Evolutionary conservation across 2,329 filamentous ascomycete genomes (phyloP), one percentile per base, ranked within the genome.

Genomic region (Colletotrichum sidae): DNA sequence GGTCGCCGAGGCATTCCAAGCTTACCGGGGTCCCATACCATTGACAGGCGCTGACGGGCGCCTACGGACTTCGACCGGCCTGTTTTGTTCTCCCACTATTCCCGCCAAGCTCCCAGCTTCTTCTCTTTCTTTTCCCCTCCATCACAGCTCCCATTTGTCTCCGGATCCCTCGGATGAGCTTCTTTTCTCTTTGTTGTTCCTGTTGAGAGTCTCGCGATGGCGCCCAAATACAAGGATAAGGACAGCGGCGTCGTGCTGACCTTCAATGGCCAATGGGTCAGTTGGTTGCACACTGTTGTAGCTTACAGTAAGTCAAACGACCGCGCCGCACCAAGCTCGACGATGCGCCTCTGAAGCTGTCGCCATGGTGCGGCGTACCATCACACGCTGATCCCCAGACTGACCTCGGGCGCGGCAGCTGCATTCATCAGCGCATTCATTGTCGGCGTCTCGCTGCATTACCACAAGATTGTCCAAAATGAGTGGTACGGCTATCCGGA

Each of bases 381-480:
- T 25, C 4, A 25, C 25, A 25, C 25, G 25, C 25, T 25, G 3
- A 25, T 25, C 25, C 25, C 25, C 25, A 25, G 47, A 60, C 9
- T 54, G 47, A 65, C 47, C 63, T 25, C 10, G 12, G 42, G 8
- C 41, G 15, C 42, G n/a, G 45, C 71, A 93, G 91, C 86, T 73
- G 94, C 95, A 62, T 98, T 98, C 75, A 69, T 97, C 69, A 93
- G 93, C 75, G 95, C 95, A 65, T 84, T 98, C 70, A 77, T 95
- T 60, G 89, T 97, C 67, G 95, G 95, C 70, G 83, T 90, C 60
- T 86, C 84, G 60, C 86, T 99, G 53, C 96, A 99, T 80, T 98
- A 96, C 81, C 88, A 92, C 75, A 99, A 99, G 83, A 99, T 99
- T 71, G 96, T 99, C 60, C 85, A 97, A 79, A 99, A 99, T 80